Conservation (phyloP, 2,329 filamentous ascomycete species). For the Scytalidium lignicola region DNA sequence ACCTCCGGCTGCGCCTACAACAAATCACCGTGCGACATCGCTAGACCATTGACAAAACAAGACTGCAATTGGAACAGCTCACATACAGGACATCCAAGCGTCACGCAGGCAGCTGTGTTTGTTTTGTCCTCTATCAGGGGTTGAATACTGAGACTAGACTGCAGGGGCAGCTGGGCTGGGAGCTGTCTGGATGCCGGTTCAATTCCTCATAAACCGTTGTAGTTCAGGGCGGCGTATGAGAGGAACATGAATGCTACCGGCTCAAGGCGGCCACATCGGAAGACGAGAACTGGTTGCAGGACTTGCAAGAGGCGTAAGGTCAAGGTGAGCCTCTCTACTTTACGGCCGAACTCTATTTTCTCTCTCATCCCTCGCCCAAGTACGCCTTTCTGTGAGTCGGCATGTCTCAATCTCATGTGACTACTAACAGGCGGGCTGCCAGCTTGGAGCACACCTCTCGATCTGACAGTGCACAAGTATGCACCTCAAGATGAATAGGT, state of each 20-base stretch:
- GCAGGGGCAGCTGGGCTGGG: neutral
- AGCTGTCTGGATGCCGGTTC: neutral
- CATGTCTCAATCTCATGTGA: neutral
- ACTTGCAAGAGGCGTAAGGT: slow-evolving; percentile 37
- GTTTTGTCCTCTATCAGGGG: neutral
- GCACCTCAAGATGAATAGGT: too few species aligned
- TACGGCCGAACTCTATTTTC: neutral
- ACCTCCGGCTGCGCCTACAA: too few species aligned
- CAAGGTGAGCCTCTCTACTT: slow-evolving; percentile 26
- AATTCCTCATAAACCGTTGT: neutral
- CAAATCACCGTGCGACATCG: too few species aligned
- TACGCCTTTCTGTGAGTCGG: too few species aligned
- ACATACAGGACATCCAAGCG: neutral
- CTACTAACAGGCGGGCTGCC: neutral
- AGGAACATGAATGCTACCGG: slow-evolving; percentile 2
- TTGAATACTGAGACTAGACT: neutral
- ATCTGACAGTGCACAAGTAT: too few species aligned
- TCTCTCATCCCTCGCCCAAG: neutral
- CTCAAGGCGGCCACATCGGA: slow-evolving; percentile 23
- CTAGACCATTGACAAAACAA: neutral
- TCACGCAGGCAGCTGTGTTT: neutral
- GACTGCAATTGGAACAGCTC: neutral
- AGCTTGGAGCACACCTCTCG: neutral
- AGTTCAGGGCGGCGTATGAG: neutral
- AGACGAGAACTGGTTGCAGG: slow-evolving; percentile 34